phyloP scores from a whole-genome alignment of 768 basidiomycete genomes.

The Suillus variegatus region DNA sequence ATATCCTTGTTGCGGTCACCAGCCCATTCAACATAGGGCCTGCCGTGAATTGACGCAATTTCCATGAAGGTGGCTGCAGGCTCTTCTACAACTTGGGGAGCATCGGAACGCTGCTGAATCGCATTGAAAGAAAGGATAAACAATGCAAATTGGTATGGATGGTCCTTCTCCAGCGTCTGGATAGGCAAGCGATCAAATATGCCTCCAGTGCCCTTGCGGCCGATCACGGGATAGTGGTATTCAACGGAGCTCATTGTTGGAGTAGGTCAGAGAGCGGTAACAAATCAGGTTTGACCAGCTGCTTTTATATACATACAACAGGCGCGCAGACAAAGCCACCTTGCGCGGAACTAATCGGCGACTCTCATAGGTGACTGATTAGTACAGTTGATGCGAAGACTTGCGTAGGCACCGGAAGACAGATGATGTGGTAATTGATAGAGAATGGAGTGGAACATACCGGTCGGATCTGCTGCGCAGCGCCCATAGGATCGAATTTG shows the following conservation, averaged over 20 bases:
- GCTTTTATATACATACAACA: background rate
- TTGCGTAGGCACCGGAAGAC: background rate
- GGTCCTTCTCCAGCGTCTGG: constrained; percentile 18
- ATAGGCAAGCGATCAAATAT: constrained; percentile 25
- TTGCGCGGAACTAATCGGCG: background rate
- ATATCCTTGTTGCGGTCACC: constrained; percentile 24
- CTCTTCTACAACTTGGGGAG: background rate
- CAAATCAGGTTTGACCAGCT: too few species aligned
- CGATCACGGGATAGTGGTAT: constrained; percentile 23
- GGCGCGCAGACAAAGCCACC: background rate
- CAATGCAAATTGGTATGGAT: constrained; percentile 29
- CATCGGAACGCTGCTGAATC: constrained; percentile 12
- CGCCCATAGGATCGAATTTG: background rate
- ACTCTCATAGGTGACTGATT: background rate
- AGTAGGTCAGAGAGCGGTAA: background rate
- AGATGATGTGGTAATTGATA: too few species aligned
- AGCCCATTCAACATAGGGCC: constrained; percentile 25
- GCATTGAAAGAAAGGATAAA: constrained; percentile 25
- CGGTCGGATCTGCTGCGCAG: background rate
- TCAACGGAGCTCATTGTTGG: background rate
- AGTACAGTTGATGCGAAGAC: background rate
- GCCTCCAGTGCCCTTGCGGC: constrained; percentile 17
- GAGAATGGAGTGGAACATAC: background rate
- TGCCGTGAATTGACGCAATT: constrained; percentile 26
- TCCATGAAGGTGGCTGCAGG: constrained; percentile 22